A percentile compares a stretch with the other conserved stretches of the same genome.
Conservation (phyloP, 805 yeast genomes). For the Candida coleopterorum region DNA sequence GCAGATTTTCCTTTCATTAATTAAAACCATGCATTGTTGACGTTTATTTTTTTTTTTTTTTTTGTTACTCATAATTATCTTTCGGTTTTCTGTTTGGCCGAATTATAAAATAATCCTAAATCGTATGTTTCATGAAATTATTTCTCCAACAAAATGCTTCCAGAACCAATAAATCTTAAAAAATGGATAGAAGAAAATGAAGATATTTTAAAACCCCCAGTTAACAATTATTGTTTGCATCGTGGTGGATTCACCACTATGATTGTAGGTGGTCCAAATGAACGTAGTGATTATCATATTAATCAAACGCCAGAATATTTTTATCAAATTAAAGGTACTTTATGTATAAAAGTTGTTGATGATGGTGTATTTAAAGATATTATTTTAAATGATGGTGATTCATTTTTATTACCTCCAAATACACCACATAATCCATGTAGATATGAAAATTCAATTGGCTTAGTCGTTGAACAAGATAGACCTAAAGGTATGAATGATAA, state of each 20-base stretch:
- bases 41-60: no score
- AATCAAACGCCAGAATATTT: constrained; percentile 95
- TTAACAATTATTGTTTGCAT: constrained; percentile 84
- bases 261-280: constrained; percentile 97
- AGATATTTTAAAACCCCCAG: constrained; percentile 82
- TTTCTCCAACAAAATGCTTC: constrained; percentile 47
- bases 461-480: constrained; percentile 90
- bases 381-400: constrained; percentile 76
- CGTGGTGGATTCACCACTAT: constrained; percentile 90
- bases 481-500: constrained; percentile 67
- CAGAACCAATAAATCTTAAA: constrained; percentile 70
- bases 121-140: constrained; percentile 3
- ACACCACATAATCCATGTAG: constrained; percentile 89
- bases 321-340: constrained; percentile 78
- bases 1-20: no score
- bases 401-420: constrained; percentile 81
- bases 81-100: no score
- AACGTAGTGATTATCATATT: constrained; percentile 86
- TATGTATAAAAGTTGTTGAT: constrained; percentile 76
- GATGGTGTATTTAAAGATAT: constrained; percentile 71
- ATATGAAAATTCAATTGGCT: constrained; percentile 78
- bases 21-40: no score
- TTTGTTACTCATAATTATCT: no score
- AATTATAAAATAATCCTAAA: background rate
- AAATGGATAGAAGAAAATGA: constrained; percentile 78